These are phyloP conservation scores for barrel medic (Medicago truncatula) DNA, from an alignment of 306 rosid genomes.

Conservation along the genomic window MtrunA17r5.0-ANR NC_053046.1:4515501-4516000, in stretches of 20 bases:
- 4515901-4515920: slow-evolving; percentile 25
- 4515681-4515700: slow-evolving; percentile 12
- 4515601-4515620: slow-evolving; percentile 10
- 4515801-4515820: slow-evolving; percentile 66
- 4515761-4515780: slow-evolving; percentile 83
- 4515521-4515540: slow-evolving; percentile 17
- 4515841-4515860: slow-evolving; percentile 15
- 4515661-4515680: slow-evolving; percentile 19
- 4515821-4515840: slow-evolving; percentile 29
- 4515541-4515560: neutral
- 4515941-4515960: slow-evolving; percentile 26
- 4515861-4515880: slow-evolving; percentile 18
- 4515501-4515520: slow-evolving; percentile 38
- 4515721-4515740: slow-evolving; percentile 58
- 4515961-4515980: neutral
- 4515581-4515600: slow-evolving; percentile 13
- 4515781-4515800: slow-evolving; percentile 87
- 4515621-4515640: neutral
- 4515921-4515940: slow-evolving; percentile 36
- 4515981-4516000: slow-evolving; percentile 3
- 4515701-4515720: slow-evolving; percentile 31
- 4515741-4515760: slow-evolving; percentile 81
- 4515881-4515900: slow-evolving; percentile 13
- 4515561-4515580: neutral
- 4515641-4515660: slow-evolving; percentile 22